Evolutionary conservation across 257 asterid genomes (phyloP), one percentile per base, ranked within the genome.

Genomic region (Solanum habrochaites): DNA sequence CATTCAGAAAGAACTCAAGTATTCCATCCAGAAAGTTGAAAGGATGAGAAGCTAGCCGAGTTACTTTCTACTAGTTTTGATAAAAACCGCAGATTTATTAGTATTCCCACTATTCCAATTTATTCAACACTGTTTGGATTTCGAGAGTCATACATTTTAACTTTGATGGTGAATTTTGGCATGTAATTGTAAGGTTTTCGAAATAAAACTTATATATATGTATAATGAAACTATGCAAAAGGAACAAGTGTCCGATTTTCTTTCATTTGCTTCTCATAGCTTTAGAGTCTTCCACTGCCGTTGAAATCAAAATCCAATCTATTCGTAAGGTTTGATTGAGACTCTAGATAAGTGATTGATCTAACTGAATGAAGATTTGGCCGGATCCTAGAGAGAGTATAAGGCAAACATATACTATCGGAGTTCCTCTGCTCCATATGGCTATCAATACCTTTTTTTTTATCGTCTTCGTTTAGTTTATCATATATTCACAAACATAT

Each of bases 1-100:
- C 91, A 94, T 95, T 88, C 99, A 96, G 90, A 96, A 95, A 89
- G 99, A 97, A 89, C 98, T 97, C 90, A 97, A 96, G 91, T 95
- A 88, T 87, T 90, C 97, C 27, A 96, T 97, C 85, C 98, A 95
- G 94, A 94, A 92, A 90, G 90, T 93, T 20, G 99, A 97, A 88
- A 92, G 93, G 66, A 13, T 49, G 67, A 80, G 84, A 47, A 20
- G 9, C 62, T 77, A 80, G 67, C 15, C 29, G 11, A 27, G 29
- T 45, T 18, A 29, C 42, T 47, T 27, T 5, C 39, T 78, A 45
- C 14, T 78, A 45, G 37, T 75, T 75, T 23, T 27, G 16, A 78
- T 78, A 45, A 4, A 78, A 78, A 78, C 62, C 21, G 10, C 35
- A n/a, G 11, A 45, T 11, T 11, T 27, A 62, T 62, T n/a, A n/a